Conservation (phyloP, 2,329 filamentous ascomycete species). For the Orbilia ellipsospora region DNA sequence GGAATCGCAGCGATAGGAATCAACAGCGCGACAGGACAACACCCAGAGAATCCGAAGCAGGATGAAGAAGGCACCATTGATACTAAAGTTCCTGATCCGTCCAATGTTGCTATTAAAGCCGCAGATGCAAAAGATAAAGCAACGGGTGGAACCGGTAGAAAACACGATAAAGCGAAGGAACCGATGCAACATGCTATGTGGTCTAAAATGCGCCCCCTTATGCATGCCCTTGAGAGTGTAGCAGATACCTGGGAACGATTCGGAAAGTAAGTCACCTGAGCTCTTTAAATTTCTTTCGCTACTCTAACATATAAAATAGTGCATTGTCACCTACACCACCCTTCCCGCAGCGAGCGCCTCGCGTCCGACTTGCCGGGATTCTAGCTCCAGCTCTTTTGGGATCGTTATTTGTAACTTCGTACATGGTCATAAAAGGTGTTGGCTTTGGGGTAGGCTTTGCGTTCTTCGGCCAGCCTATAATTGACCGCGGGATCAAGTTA, state of each 20-base stretch:
- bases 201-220: conserved; percentile 78
- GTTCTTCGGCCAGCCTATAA: conserved; percentile 83
- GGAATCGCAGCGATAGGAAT: conserved; percentile 77
- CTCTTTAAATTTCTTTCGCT: too few species aligned
- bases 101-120: conserved; percentile 67
- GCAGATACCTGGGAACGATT: conserved; percentile 74
- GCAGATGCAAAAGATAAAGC: conserved; percentile 68
- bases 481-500: conserved; percentile 70
- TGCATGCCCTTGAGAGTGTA: conserved; percentile 73
- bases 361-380: conserved; percentile 68
- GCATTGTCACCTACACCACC: conserved; percentile 73
- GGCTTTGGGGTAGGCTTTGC: conserved; percentile 76
- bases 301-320: conserved; percentile 59
- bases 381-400: conserved; percentile 68
- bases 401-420: conserved; percentile 69
- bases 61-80: conserved; percentile 64
- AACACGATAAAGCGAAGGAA: conserved; percentile 73
- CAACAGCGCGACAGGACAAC: conserved; percentile 79
- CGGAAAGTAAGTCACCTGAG: conserved; percentile 64
- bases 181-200: conserved; percentile 82
- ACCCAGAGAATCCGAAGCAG: conserved; percentile 71
- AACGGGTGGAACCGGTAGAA: conserved; percentile 66
- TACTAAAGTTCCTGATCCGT: conserved; percentile 71
- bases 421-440: conserved; percentile 73
- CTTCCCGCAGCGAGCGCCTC: conserved; percentile 69